Base-by-base conservation (phyloP, 2,329 filamentous ascomycete genomes). In the Pseudogymnoascus sp. region DNA sequence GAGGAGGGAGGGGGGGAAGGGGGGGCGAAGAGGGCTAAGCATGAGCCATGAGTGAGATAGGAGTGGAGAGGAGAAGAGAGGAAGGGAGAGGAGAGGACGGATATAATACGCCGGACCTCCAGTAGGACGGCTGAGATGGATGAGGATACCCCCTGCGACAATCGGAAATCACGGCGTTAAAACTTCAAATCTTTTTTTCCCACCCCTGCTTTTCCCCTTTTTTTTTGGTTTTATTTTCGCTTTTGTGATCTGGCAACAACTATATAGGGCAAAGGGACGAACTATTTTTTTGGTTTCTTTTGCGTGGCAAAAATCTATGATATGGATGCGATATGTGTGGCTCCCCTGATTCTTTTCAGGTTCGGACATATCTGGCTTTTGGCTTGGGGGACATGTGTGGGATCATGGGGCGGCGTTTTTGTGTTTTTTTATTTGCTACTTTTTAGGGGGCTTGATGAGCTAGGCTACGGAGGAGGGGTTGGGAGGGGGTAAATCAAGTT, bases 1-100 rank as follows among this genome's bases (percentile, higher is more conserved):
- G 69, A 72, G 9, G 64, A 63, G 62, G 65, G 62, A 14, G 66
- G 66, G 9, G 65, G 62, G n/a, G 66, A 66, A 6, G 68, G 66
- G 7, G 69, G 70, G 62, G 45, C 63, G 19, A 72, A 72, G 62
- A 64, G 71, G 59, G 12, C 55, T 5, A 72, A 71, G 63, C 62
- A 66, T 35, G 68, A 70, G 39, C 22, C 33, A 6, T 63, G 52
- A 58, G 52, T 4, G 6, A 14, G 39, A n/a, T n/a, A 25, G 41
- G 9, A 5, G 14, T 42, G 39, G 11, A 2, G 38, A 25, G 42
- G 14, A n/a, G n/a, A n/a, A n/a, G 12, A 8, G 42, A 38, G 14
- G 35, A n/a, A n/a, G n/a, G n/a, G n/a, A n/a, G n/a, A n/a, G n/a
- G 35, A 23, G 22, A 45, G 39, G 42, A 49, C 23, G 42, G 14